Evolutionary conservation across 345 rosid genomes (phyloP), one percentile per base, ranked within the genome.

Genomic region (Hibiscus tridactylites): DNA sequence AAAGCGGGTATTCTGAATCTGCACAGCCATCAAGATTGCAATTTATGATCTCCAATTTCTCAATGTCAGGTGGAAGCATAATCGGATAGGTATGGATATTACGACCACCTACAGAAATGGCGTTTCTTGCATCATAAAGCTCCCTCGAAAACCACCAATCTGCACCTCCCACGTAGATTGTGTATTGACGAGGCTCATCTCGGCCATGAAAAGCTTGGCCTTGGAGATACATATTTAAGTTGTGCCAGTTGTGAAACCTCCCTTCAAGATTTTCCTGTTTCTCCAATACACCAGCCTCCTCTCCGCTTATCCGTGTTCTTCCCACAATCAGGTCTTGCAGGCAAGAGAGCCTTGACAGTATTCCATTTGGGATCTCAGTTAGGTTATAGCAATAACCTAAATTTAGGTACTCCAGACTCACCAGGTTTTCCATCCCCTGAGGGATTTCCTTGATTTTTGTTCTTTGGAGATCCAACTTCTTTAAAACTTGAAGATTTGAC

Each of bases 301-400:
- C 0, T 17, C 26, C 26, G 1, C 1, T 54, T 54, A 54, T 17
- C 10, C 19, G 3, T 6, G 59, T 17, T 17, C 1, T 11, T 19
- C 4, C 4, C 0, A 54, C 26, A 0, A 5, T 17, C 28, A 54
- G 6, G 11, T 17, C 2, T n/a, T 52, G 57, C 1, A 52, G 57
- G 24, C 24, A n/a, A 52, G 21, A n/a, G 6, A n/a, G 57, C n/a
- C 0, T 54, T 0, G 59, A 19, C 0, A 54, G 9, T 17, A 54
- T 19, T 54, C 12, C 28, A 54, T 54, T 6, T 1, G 59, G 59
- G 10, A 54, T 54, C 28, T 19, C 28, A 0, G 19, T 0, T 17
- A 54, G 1, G 4, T 0, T 6, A 0, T 4, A 0, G 7, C 19
- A 6, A 8, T 19, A 0, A 47, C 5, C 1, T 3, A 52, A 2